phyloP scores from a whole-genome alignment of 2,329 filamentous ascomycete genomes.

The Ophiostoma australiae region DNA sequence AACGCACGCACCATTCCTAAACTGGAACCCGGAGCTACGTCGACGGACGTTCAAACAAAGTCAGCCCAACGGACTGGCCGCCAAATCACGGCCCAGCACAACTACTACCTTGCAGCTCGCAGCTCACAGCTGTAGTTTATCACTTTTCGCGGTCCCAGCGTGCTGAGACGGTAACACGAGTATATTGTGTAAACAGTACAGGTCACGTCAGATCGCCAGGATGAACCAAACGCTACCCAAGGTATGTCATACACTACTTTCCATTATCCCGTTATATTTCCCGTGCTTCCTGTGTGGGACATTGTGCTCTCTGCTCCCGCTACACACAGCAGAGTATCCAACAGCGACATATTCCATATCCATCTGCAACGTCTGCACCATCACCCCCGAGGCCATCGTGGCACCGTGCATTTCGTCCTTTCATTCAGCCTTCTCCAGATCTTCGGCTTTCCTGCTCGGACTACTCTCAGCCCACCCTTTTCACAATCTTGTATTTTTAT shows the following conservation, averaged over 20 bases:
- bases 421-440: neutral
- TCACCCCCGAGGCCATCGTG: neutral
- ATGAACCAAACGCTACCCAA: conserved; percentile 18
- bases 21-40: neutral
- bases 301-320: neutral
- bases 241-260: conserved; percentile 10
- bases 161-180: conserved; percentile 2
- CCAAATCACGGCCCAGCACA: neutral
- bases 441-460: neutral
- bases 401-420: neutral
- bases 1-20: conserved; percentile 13
- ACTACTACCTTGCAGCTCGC: neutral
- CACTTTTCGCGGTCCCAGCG: no score
- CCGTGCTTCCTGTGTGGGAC: neutral
- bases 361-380: neutral
- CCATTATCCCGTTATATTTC: conserved; percentile 1
- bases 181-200: neutral
- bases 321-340: neutral
- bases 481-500: neutral
- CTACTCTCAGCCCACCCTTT: neutral
- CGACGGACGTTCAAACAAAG: conserved; percentile 8
- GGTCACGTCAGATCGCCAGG: neutral
- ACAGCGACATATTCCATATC: neutral
- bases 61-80: neutral
- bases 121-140: neutral